These are phyloP conservation scores for Edaphochlamys debaryana DNA, from an alignment of 139 green algal species.

Conservation along the genomic window DNA sequence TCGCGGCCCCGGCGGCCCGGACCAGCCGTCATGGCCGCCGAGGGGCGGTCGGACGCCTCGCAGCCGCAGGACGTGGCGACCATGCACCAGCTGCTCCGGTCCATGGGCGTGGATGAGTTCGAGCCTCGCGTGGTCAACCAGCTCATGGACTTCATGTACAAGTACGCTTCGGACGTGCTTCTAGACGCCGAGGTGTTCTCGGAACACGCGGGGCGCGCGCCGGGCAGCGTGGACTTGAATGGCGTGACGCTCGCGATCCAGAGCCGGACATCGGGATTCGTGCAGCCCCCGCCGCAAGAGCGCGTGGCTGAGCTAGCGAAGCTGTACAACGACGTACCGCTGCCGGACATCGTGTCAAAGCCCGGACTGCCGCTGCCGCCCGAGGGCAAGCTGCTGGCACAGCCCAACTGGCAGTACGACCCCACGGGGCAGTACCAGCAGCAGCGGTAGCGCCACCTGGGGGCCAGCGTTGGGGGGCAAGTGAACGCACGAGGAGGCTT, in stretches of 20 bases:
- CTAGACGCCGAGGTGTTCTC: constrained; percentile 75
- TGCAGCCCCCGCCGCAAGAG: constrained; percentile 58
- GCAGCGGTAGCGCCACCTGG: not conserved
- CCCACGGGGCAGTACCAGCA: constrained; percentile 30
- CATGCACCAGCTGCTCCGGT: constrained; percentile 51
- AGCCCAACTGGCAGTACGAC: constrained; percentile 57
- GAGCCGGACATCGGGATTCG: constrained; percentile 43
- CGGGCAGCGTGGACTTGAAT: constrained; percentile 61
- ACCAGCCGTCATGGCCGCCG: too few relatives aligned
- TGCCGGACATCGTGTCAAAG: constrained; percentile 53
- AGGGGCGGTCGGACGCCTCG: too few relatives aligned
- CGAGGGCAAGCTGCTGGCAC: constrained; percentile 43
- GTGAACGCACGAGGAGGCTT: too few relatives aligned
- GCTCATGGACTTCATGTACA: constrained; percentile 85
- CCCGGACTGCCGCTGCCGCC: constrained; percentile 49
- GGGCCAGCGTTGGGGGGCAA: too few relatives aligned
- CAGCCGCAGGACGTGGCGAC: constrained; percentile 35
- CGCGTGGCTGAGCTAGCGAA: constrained; percentile 46
- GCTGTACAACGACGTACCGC: constrained; percentile 52
- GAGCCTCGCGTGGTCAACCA: constrained; percentile 83
- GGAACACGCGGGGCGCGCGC: constrained; percentile 42
- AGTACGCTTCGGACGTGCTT: constrained; percentile 79
- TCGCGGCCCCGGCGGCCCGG: too few relatives aligned
- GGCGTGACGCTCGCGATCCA: constrained; percentile 80
- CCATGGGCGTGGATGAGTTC: constrained; percentile 81